Percentiles rank a stretch among this genome's conserved stretches.
These are phyloP conservation scores for Coemansia sp. DNA, from an alignment of 192 early-diverging fungal species.

Conservation along the genomic window DNA sequence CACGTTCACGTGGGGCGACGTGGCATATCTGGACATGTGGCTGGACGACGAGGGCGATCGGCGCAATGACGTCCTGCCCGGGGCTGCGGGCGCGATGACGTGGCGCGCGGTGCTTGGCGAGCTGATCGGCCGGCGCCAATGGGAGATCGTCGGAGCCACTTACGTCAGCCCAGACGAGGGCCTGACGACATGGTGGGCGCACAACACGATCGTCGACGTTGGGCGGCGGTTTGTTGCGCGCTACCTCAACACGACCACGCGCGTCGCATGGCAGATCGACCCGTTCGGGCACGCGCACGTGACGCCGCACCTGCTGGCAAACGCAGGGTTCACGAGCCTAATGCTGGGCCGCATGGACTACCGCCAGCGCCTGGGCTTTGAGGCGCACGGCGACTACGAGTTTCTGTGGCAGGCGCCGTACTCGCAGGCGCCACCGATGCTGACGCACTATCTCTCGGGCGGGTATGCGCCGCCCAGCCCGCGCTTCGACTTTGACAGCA, in stretches of 20 bases:
- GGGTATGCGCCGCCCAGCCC: slow-evolving; percentile 38
- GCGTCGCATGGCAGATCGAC: slow-evolving; percentile 49
- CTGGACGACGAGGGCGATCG: slow-evolving; percentile 40
- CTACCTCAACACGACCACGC: slow-evolving; percentile 26
- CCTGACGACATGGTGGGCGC: slow-evolving; percentile 52
- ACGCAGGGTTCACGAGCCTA: slow-evolving; percentile 32
- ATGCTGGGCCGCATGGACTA: slow-evolving; percentile 48
- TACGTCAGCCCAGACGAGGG: slow-evolving; percentile 56
- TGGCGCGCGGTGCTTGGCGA: slow-evolving; percentile 33
- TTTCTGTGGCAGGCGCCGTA: slow-evolving; percentile 35
- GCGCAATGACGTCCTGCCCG: slow-evolving; percentile 8
- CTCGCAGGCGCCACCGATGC: neutral
- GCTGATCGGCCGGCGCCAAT: slow-evolving; percentile 27
- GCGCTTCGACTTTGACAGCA: slow-evolving; percentile 45
- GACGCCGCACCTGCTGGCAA: slow-evolving; percentile 32
- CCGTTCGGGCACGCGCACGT: slow-evolving; percentile 40
- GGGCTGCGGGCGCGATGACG: slow-evolving; percentile 6
- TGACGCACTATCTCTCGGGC: slow-evolving; percentile 43
- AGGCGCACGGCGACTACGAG: slow-evolving; percentile 18
- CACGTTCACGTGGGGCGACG: slow-evolving; percentile 51
- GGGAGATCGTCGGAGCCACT: slow-evolving; percentile 41
- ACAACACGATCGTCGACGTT: slow-evolving; percentile 38
- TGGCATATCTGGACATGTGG: slow-evolving; percentile 51
- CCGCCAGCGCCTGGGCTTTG: slow-evolving; percentile 34
- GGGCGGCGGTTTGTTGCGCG: slow-evolving; percentile 28